A percentile compares a stretch with the other conserved stretches of the same genome.
These are phyloP conservation scores for Hypoxylon sp. DNA, from an alignment of 2,329 filamentous ascomycete genomes.

Conservation along the genomic window DNA sequence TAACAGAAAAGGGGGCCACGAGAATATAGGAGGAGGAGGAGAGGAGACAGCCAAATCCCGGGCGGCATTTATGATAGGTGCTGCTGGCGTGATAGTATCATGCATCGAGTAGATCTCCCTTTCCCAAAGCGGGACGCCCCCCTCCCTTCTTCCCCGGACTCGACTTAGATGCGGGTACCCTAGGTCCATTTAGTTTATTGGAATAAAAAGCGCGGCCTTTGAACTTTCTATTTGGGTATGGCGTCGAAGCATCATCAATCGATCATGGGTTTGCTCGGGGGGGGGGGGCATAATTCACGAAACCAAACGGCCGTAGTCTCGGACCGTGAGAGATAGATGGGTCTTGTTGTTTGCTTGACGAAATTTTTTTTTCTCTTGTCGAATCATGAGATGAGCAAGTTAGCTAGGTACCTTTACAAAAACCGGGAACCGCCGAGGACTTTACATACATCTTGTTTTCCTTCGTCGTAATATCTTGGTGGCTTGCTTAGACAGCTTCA, in stretches of 20 bases:
- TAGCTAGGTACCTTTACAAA: background rate
- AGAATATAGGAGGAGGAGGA: constrained; percentile 3
- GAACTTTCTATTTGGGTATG: too few relatives aligned
- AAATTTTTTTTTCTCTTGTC: background rate
- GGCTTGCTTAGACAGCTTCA: constrained; percentile 9
- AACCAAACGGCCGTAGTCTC: constrained; percentile 5
- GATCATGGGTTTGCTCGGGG: too few relatives aligned
- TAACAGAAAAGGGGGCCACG: constrained; percentile 6
- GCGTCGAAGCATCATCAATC: too few relatives aligned
- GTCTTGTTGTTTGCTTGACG: constrained; percentile 3
- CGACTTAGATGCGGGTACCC: too few relatives aligned
- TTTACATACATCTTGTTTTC: background rate
- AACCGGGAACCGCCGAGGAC: constrained; percentile 24
- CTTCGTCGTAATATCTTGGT: constrained; percentile 11
- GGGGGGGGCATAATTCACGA: too few relatives aligned
- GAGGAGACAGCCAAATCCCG: constrained; percentile 33
- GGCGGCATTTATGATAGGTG: constrained; percentile 38
- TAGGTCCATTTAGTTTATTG: constrained; percentile 11
- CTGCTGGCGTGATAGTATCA: constrained; percentile 16
- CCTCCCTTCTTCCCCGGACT: constrained; percentile 21
- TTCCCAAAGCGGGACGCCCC: constrained; percentile 26
- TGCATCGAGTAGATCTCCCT: constrained; percentile 30
- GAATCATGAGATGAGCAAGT: constrained; percentile 13
- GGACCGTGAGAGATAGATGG: too few relatives aligned
- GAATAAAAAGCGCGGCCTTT: constrained; percentile 23